Evolutionary conservation across 2,329 filamentous ascomycete genomes (phyloP).

Genomic region (Penicillium janthinellum): DNA sequence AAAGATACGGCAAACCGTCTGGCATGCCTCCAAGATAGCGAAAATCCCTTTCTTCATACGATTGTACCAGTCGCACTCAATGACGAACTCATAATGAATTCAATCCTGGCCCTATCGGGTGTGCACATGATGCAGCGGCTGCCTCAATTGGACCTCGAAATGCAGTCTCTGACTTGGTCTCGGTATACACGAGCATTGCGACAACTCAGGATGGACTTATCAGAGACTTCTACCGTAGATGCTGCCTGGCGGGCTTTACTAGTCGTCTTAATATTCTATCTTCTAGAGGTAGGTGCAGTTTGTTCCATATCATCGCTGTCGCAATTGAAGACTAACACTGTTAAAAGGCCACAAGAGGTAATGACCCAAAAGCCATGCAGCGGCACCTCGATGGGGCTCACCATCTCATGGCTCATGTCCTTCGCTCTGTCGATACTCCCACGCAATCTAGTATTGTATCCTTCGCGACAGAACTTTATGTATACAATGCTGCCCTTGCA

Average conservation of each 20-base stretch:
- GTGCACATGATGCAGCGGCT: slow-evolving; percentile 18
- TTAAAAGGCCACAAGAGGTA: slow-evolving; percentile 18
- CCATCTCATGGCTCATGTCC: slow-evolving; percentile 17
- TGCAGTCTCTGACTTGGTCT: slow-evolving; percentile 16
- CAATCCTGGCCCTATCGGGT: slow-evolving; percentile 16
- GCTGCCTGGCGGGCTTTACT: slow-evolving; percentile 14
- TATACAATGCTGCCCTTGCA: slow-evolving; percentile 20
- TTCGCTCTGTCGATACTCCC: not conserved
- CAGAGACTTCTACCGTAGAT: slow-evolving; percentile 9
- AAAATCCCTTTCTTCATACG: slow-evolving; percentile 22
- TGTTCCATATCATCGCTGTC: not conserved
- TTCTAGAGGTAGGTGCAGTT: slow-evolving; percentile 13
- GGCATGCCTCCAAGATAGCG: slow-evolving; percentile 18
- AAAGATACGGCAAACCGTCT: slow-evolving; percentile 23
- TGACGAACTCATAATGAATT: slow-evolving; percentile 21
- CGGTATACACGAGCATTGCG: slow-evolving; percentile 18
- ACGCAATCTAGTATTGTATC: slow-evolving; percentile 12
- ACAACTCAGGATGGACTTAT: slow-evolving; percentile 14
- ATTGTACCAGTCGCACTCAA: slow-evolving; percentile 17
- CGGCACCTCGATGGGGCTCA: slow-evolving; percentile 18
- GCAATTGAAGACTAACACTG: not conserved
- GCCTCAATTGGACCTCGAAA: slow-evolving; percentile 6
- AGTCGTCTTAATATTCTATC: slow-evolving; percentile 18
- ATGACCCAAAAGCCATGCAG: slow-evolving; percentile 18
- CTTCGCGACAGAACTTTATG: slow-evolving; percentile 14